Base-by-base conservation (phyloP, 163 green algal species). In the Prototheca stagnorum region DNA sequence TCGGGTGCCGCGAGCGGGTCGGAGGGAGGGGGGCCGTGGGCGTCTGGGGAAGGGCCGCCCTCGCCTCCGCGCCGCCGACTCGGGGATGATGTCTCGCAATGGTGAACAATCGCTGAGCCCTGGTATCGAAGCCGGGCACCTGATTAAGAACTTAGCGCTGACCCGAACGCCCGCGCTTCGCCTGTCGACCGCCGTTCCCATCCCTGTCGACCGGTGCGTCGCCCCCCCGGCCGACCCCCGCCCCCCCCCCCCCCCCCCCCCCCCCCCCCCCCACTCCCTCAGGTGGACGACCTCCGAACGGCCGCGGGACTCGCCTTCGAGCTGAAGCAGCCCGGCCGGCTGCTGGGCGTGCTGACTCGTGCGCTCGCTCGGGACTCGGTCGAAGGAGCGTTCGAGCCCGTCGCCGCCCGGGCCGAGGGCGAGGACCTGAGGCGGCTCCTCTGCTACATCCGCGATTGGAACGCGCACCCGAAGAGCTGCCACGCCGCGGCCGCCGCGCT, bases 361-460 rank as follows among this genome's bases (percentile, higher is more conserved):
- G 51, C 48, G 22, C 26, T 59, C n/a, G n/a, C n/a, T n/a, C n/a
- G n/a, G n/a, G n/a, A n/a, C n/a, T n/a, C n/a, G n/a, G n/a, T n/a
- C n/a, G n/a, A n/a, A n/a, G n/a, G n/a, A n/a, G n/a, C n/a, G n/a
- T n/a, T n/a, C n/a, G n/a, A n/a, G n/a, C n/a, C n/a, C n/a, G n/a
- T n/a, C n/a, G n/a, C n/a, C n/a, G n/a, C n/a, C n/a, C n/a, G n/a
- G n/a, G n/a, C n/a, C n/a, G n/a, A n/a, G n/a, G n/a, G 0, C 7
- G 65, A 74, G 9, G 47, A 75, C 31, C 15, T 72, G 37, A 61
- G 51, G 45, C 45, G 50, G 26, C 53, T 47, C 22, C 61, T 93
- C 15, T 55, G 72, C 51, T 83, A 73, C 39, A 49, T 67, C 17
- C 57, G 85, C 17, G 81, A 94, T 42, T 96, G 86, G 86, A 95